Conservation (phyloP, 768 basidiomycete genomes). For the Infundibulicybe gibba region DNA sequence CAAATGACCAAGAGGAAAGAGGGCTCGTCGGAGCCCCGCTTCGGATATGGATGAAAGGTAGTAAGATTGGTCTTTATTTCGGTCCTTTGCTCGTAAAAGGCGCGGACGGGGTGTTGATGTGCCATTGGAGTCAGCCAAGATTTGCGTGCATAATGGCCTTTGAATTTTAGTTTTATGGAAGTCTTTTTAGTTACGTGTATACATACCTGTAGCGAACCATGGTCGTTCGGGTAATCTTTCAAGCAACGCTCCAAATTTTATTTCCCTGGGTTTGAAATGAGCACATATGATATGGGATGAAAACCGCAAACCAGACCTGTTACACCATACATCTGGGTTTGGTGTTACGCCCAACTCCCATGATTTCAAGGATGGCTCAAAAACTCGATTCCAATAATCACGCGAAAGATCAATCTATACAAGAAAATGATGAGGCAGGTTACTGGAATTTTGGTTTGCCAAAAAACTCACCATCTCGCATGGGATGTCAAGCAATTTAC, state of each 20-base stretch:
- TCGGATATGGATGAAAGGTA: constrained; percentile 82
- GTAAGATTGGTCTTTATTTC: constrained; percentile 86
- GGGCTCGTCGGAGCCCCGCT: constrained; percentile 53
- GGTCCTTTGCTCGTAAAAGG: constrained; percentile 53
- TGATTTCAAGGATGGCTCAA: constrained; percentile 74
- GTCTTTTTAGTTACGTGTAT: not conserved
- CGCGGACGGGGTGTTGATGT: constrained; percentile 34
- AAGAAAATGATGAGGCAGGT: constrained; percentile 3
- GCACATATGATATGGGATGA: not conserved
- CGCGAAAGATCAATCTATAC: constrained; percentile 78
- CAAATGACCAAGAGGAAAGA: constrained; percentile 74
- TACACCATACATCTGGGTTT: constrained; percentile 93
- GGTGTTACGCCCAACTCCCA: constrained; percentile 85
- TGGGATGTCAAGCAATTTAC: constrained; percentile 68
- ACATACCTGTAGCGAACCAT: constrained; percentile 81
- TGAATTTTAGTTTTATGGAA: not conserved
- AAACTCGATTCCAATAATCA: constrained; percentile 91
- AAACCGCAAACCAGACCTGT: constrained; percentile 47
- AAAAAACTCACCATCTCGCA: constrained; percentile 56
- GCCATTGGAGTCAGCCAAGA: constrained; percentile 30
- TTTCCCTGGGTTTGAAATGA: constrained; percentile 49
- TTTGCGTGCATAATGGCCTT: constrained; percentile 87
- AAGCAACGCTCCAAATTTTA: constrained; percentile 87
- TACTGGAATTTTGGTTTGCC: not conserved
- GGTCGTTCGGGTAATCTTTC: constrained; percentile 51